Evolutionary conservation across 371 early-diverging fungal genomes (phyloP), one percentile per base, ranked within the genome.

Genomic region (Sporodiniella umbellata): DNA sequence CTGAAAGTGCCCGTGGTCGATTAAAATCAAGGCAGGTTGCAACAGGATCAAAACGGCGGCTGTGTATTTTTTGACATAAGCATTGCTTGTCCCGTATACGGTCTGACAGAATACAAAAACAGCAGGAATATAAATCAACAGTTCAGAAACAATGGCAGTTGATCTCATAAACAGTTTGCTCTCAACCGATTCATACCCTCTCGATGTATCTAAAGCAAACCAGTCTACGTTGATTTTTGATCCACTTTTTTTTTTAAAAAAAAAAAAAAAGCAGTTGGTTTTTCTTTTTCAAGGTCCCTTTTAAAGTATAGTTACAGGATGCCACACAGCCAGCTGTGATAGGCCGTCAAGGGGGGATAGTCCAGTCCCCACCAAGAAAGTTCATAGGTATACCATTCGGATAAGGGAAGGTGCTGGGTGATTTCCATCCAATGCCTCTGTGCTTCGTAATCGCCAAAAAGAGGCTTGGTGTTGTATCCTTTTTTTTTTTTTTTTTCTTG

Each of bases 401-500:
- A 58, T 11, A 76, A 54, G 0, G 95, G 92, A 42, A 95, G 61
- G 53, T 92, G 85, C 4, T 69, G 56, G 0, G 96, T 95, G 26
- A 96, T 69, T 65, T 96, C 96, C 87, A 98, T 87, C 96, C 96
- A 98, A 67, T 98, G 96, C 21, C 98, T 78, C 60, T 98, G 98
- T 4, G 98, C 96, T 60, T 98, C 96, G 70, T 93, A 98, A 71
- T 98, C 98, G 24, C 98, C 98, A 67, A 66, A 89, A 61, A 88
- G 64, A 10, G 96, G 98, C 3, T 89, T 86, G 10, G 64, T 72
- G 21, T 66, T 64, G 31, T 45, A 62, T 17, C 68, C 73, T 75
- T 17, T 28, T 35, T 5, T 33, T 24, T n/a, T 10, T 3, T 35
- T 17, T 68, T 72, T 75, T 17, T 28, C 25, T 5, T 33, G 17